Conservation (phyloP, 148 eudicot species). For the Rheum nobile region DNA sequence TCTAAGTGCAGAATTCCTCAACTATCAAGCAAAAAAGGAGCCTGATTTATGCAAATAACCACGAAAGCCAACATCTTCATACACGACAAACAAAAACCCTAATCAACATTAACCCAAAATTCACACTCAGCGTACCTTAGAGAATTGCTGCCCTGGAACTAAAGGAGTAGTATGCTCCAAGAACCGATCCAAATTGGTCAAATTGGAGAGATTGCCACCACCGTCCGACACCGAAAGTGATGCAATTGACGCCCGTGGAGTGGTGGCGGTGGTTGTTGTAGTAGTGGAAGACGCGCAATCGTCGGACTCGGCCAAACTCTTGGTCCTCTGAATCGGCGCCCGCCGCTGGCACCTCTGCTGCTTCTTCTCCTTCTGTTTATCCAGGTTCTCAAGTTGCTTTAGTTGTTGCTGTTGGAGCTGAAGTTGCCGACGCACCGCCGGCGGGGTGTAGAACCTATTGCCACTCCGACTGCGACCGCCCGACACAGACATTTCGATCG, state of each 20-base stretch:
- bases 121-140: slow-evolving; percentile 36
- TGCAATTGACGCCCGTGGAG: slow-evolving; percentile 14
- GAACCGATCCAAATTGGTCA: slow-evolving; percentile 73
- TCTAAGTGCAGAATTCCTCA: neutral
- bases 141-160: slow-evolving; percentile 53
- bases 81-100: neutral
- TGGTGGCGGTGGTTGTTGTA: slow-evolving; percentile 12
- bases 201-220: slow-evolving; percentile 10
- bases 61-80: neutral
- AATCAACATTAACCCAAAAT: neutral
- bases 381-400: slow-evolving; percentile 8
- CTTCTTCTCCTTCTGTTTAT: slow-evolving; percentile 17
- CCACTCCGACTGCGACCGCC: slow-evolving; percentile 42
- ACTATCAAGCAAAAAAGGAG: neutral
- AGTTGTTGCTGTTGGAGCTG: slow-evolving; percentile 36
- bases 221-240: neutral
- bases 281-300: slow-evolving; percentile 24
- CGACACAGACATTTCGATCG: slow-evolving; percentile 36
- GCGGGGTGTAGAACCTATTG: slow-evolving; percentile 60
- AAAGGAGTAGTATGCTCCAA: slow-evolving; percentile 68
- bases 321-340: slow-evolving; percentile 8
- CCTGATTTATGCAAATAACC: neutral
- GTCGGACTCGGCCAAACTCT: slow-evolving; percentile 22
- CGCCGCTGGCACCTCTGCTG: slow-evolving; percentile 9
- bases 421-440: slow-evolving; percentile 48